These are phyloP conservation scores for Arabidopsis suecica DNA, from an alignment of 345 rosid genomes.

Conservation along the genomic window DNA sequence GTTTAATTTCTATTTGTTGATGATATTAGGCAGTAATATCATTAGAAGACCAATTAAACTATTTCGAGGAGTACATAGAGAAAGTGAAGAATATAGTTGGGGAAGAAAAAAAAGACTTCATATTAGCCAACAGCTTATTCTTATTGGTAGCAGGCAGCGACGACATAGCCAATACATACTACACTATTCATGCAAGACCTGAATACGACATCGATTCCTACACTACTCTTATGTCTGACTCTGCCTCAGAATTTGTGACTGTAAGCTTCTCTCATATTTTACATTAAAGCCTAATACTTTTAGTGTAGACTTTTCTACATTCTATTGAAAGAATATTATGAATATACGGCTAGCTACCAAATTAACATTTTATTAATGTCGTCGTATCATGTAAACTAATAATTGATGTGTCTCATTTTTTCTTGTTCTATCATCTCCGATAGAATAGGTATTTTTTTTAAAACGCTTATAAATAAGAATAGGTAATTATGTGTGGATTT, in stretches of 20 bases:
- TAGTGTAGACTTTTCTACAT: neutral
- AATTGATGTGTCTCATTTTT: slow-evolving; percentile 6
- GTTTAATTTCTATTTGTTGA: slow-evolving; percentile 11
- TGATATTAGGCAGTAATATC: slow-evolving; percentile 53
- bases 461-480: too few relatives aligned
- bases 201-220: slow-evolving; percentile 54
- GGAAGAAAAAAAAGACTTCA: slow-evolving; percentile 51
- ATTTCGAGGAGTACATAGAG: slow-evolving; percentile 57
- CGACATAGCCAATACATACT: slow-evolving; percentile 70
- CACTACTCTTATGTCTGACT: slow-evolving; percentile 52
- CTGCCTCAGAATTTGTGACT: slow-evolving; percentile 54
- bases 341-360: neutral
- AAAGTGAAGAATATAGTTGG: slow-evolving; percentile 55
- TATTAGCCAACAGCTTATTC: slow-evolving; percentile 52
- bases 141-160: slow-evolving; percentile 58
- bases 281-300: neutral
- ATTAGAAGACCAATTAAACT: slow-evolving; percentile 49
- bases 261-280: slow-evolving; percentile 39
- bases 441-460: slow-evolving; percentile 14
- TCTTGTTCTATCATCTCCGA: slow-evolving; percentile 34
- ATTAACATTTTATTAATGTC: neutral
- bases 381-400: neutral
- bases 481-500: slow-evolving; percentile 36
- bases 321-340: neutral
- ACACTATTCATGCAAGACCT: slow-evolving; percentile 41